phyloP scores from a whole-genome alignment of 2,329 filamentous ascomycete species.

The Graphium sp. region DNA sequence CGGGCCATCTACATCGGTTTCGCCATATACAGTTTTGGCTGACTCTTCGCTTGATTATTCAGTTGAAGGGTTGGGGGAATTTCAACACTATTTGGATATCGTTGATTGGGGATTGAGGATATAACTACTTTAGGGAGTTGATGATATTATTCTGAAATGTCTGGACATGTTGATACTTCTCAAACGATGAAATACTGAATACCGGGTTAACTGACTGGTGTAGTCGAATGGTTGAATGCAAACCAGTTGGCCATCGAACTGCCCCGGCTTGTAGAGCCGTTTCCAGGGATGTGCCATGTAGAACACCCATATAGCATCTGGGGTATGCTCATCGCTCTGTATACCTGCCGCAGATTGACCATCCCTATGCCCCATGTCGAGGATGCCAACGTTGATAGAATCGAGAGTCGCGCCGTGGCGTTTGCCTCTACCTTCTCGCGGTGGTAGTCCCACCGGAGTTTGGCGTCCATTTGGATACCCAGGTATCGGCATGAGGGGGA shows the following conservation, averaged over 20 bases:
- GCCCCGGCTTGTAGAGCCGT: slow-evolving; percentile 3
- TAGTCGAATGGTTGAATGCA: too few relatives aligned
- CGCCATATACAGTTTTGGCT: too few relatives aligned
- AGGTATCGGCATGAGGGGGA: slow-evolving; percentile 8
- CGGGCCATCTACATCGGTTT: too few relatives aligned
- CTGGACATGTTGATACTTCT: too few relatives aligned
- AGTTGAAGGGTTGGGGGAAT: too few relatives aligned
- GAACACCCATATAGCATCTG: slow-evolving; percentile 12
- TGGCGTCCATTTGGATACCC: slow-evolving; percentile 9
- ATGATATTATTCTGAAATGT: too few relatives aligned
- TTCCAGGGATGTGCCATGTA: slow-evolving; percentile 8
- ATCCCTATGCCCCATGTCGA: slow-evolving; percentile 10
- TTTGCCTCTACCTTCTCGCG: slow-evolving; percentile 8
- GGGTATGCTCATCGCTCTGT: slow-evolving; percentile 9
- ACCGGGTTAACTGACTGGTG: too few relatives aligned
- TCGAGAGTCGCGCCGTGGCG: slow-evolving; percentile 8
- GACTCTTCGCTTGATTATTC: too few relatives aligned
- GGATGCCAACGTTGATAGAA: slow-evolving; percentile 9
- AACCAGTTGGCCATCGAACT: slow-evolving; percentile 6
- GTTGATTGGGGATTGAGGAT: too few relatives aligned
- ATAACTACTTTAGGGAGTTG: too few relatives aligned
- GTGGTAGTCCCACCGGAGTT: slow-evolving; percentile 9
- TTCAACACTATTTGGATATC: too few relatives aligned
- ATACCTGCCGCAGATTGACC: slow-evolving; percentile 11
- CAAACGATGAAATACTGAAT: too few relatives aligned